phyloP scores from a whole-genome alignment of 768 basidiomycete species.

The Mrakia frigida region DNA sequence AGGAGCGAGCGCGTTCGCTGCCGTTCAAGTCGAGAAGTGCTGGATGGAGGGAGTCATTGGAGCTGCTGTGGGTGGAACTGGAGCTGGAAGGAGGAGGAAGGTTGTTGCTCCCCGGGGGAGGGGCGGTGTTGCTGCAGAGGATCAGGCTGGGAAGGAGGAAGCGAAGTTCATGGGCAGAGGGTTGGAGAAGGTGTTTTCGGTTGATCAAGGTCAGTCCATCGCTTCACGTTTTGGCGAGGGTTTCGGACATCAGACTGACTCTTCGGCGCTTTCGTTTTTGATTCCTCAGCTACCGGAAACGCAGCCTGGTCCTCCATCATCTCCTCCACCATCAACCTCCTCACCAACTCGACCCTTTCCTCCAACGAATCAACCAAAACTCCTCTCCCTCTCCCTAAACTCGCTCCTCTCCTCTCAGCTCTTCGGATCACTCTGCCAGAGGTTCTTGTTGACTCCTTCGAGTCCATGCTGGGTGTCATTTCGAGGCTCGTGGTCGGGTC shows the following conservation, averaged over 20 bases:
- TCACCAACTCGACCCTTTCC: conserved; percentile 9
- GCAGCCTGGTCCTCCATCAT: conserved; percentile 9
- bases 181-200: conserved; percentile 33
- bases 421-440: conserved; percentile 18
- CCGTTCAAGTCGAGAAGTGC: conserved; percentile 41
- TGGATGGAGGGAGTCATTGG: conserved; percentile 43
- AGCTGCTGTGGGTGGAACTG: conserved; percentile 29
- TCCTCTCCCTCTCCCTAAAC: conserved; percentile 17
- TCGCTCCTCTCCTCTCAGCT: conserved; percentile 15
- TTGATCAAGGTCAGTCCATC: conserved; percentile 40
- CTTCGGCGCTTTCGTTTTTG: background rate
- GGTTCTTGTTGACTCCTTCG: conserved; percentile 3
- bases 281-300: conserved; percentile 8
- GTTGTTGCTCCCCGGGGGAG: conserved; percentile 20
- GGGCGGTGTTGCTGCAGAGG: conserved; percentile 26
- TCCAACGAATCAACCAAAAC: background rate
- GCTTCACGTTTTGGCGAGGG: background rate
- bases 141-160: conserved; percentile 33
- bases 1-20: conserved; percentile 45
- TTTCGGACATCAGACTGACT: background rate
- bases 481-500: background rate
- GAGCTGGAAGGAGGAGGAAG: background rate
- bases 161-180: conserved; percentile 37
- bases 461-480: conserved; percentile 2
- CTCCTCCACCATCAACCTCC: conserved; percentile 3